Conservation (phyloP, 768 basidiomycete genomes). For the Lactarius psammicola region DNA sequence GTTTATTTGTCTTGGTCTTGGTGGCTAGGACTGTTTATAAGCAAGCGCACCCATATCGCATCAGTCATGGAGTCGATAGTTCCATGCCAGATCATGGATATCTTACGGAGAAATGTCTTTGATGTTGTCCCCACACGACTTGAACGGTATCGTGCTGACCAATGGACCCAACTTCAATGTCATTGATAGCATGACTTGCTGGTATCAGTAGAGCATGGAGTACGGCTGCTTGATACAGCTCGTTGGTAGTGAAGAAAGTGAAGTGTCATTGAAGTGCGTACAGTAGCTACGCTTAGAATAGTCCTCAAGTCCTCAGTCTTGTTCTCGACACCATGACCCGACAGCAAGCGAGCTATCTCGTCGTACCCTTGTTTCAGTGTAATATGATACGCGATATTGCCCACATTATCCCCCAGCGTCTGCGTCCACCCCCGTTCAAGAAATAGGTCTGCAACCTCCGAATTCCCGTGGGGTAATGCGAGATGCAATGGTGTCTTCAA, state of each 20-base stretch:
- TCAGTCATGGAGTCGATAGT: conserved; percentile 8
- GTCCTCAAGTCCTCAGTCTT: neutral
- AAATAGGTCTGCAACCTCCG: neutral
- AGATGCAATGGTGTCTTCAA: neutral
- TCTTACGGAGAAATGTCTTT: conserved; percentile 27
- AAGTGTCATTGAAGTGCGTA: neutral
- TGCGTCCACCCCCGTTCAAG: neutral
- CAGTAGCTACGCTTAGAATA: neutral
- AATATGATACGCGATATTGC: neutral
- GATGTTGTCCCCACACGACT: conserved; percentile 19
- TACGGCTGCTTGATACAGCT: neutral
- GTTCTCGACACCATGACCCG: neutral
- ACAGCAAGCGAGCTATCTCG: neutral
- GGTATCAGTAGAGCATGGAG: conserved; percentile 3
- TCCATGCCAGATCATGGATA: conserved; percentile 28
- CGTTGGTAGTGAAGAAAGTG: neutral
- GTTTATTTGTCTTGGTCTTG: no score
- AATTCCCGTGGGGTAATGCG: neutral
- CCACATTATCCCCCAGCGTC: neutral
- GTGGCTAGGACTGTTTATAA: no score
- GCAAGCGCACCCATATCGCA: no score
- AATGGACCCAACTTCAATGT: conserved; percentile 18
- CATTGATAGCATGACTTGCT: conserved; percentile 19
- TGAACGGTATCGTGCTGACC: conserved; percentile 21
- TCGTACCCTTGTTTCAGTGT: neutral